These are phyloP conservation scores for Phlyctochytrium planicorne DNA, from an alignment of 192 early-diverging fungal species.

Conservation along the genomic window DNA sequence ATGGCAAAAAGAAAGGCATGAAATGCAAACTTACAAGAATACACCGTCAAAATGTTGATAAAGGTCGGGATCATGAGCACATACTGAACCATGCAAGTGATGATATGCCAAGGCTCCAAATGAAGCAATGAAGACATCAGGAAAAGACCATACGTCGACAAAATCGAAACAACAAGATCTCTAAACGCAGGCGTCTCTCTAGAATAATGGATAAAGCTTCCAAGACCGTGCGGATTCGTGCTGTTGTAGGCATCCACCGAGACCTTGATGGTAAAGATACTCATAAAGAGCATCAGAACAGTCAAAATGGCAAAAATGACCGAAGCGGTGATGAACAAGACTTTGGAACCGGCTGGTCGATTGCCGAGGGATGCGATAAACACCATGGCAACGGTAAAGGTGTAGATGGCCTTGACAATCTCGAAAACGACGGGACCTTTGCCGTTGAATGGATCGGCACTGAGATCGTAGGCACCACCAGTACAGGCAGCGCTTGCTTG, in stretches of 20 bases:
- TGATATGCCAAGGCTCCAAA: slow-evolving; percentile 45
- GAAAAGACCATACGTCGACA: slow-evolving; percentile 44
- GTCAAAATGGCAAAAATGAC: slow-evolving; percentile 81
- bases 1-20: slow-evolving; percentile 12
- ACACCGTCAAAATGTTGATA: slow-evolving; percentile 52
- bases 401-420: slow-evolving; percentile 33
- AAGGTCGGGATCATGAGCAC: slow-evolving; percentile 42
- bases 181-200: slow-evolving; percentile 26
- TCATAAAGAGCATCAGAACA: slow-evolving; percentile 59
- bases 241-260: slow-evolving; percentile 22
- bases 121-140: slow-evolving; percentile 32
- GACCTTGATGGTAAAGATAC: slow-evolving; percentile 33
- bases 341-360: slow-evolving; percentile 53
- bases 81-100: slow-evolving; percentile 48
- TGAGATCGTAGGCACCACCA: slow-evolving; percentile 35
- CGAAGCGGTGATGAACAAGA: slow-evolving; percentile 66
- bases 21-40: slow-evolving; percentile 40
- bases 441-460: slow-evolving; percentile 38
- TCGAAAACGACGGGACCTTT: slow-evolving; percentile 39
- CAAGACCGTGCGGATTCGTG: slow-evolving; percentile 9
- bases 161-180: slow-evolving; percentile 36
- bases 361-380: slow-evolving; percentile 50
- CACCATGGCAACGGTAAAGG: slow-evolving; percentile 32
- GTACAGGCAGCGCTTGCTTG: slow-evolving; percentile 7
- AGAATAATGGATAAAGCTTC: neutral